phyloP scores from a whole-genome alignment of 768 basidiomycete species.

The Mycena vitilis region DNA sequence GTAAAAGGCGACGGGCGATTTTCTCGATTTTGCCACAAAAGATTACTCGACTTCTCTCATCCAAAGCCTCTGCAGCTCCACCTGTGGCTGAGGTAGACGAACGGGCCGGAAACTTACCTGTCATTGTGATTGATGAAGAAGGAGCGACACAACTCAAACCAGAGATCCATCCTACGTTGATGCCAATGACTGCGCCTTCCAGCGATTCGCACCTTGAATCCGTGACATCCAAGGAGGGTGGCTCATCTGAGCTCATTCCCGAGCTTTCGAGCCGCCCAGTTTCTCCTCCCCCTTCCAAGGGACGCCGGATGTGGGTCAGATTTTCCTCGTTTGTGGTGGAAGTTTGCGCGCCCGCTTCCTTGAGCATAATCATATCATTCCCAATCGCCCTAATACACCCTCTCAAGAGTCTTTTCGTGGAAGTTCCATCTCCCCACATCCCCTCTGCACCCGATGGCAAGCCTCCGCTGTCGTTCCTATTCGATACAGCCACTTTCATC shows the following conservation, averaged over 20 bases:
- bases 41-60: not conserved
- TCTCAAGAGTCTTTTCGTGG: slow-evolving; percentile 72
- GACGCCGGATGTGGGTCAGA: not conserved
- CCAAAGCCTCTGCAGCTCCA: slow-evolving; percentile 9
- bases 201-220: slow-evolving; percentile 14
- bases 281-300: not conserved
- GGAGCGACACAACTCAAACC: not conserved
- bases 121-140: not conserved
- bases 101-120: not conserved
- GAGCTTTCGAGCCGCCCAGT: not conserved
- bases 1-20: slow-evolving; percentile 47
- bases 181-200: not conserved
- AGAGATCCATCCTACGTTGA: not conserved
- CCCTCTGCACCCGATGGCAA: slow-evolving; percentile 71
- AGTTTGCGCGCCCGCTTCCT: slow-evolving; percentile 59
- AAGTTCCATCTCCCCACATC: slow-evolving; percentile 54
- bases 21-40: slow-evolving; percentile 15
- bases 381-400: slow-evolving; percentile 65
- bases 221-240: slow-evolving; percentile 3
- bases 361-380: slow-evolving; percentile 66
- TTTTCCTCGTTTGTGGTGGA: slow-evolving; percentile 1
- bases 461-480: slow-evolving; percentile 71
- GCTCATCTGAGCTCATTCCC: not conserved
- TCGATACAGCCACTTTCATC: slow-evolving; percentile 68
- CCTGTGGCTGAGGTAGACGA: slow-evolving; percentile 16